Base-by-base conservation (phyloP, 2,329 filamentous ascomycete species). In the Alternaria triticina region DNA sequence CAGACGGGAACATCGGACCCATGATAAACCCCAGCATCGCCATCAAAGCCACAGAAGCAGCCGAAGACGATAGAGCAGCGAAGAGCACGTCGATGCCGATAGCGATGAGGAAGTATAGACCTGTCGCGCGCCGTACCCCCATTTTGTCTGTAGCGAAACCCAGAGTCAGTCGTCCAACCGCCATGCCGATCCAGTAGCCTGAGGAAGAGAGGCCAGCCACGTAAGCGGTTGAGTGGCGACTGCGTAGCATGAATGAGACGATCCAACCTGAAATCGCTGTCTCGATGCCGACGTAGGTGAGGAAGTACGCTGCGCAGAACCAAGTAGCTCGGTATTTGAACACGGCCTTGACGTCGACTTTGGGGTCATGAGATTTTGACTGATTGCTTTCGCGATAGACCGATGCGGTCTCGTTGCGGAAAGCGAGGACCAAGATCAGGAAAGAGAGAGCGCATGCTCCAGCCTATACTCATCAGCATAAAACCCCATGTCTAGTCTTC, bases 251-350 rank as follows among this genome's bases (percentile, higher is more conserved):
- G 72, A 82, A 85, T 1, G 81, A 79, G 2, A 83, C 79, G 10
- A 84, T 76, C 83, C 83, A 85, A 30, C 82, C 82, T 3, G 81
- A 83, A 0, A 84, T 81, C 0, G 80, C 79, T 20, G 78, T 78
- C 62, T 85, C 83, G 15, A 80, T 82, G 15, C 82, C 82, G 5
- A 84, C 79, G 61, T 83, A 83, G 5, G 79, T 74, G 10, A 84
- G 79, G 59, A 83, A 82, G 65, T 82, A 84, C 0, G 72, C 70
- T 2, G 82, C 80, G 40, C 82, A 83, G 11, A 81, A 68, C 81
- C 82, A 83, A 0, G 77, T 80, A 0, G 79, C 80, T 1, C 60
- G 70, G 43, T 80, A 70, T 1, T 49, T 71, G 60, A 83, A 73
- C 8, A 81, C 70, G 8, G 66, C 68, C 23, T 62, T 72, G 7